Base-by-base conservation (phyloP, 2,329 filamentous ascomycete genomes). In the Didymella sp. region DNA sequence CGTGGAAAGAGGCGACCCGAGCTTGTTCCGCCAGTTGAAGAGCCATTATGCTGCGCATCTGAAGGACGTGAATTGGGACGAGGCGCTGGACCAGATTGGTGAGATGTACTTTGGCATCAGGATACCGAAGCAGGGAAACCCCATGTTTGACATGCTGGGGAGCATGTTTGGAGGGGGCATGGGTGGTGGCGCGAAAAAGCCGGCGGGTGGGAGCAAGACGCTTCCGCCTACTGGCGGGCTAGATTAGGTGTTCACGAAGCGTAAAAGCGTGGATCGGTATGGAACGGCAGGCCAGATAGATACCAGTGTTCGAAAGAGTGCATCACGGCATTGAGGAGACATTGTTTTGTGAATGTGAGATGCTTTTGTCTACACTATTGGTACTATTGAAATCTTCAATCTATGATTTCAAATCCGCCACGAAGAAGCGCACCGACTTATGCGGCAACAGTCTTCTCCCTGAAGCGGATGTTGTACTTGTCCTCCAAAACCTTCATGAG, bases 81-180 rank as follows among this genome's bases (percentile, higher is more conserved):
- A 83, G 58, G 84, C 91, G 22, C 80, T 99, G 59, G 89, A 92
- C 67, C 88, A 91, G 76, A 88, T 99, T 68, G 94, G 90, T 45
- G 94, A 99, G 80, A 93, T 96, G 86, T 99, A 98, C 81, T 99
- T 99, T 79, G 88, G 88, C 31, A 96, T 99, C 74, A 86, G 88
- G 79, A 89, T 92, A 72, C 94, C 93, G 43, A 85, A 89, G 70
- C 92, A 96, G 80, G 90, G 89, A 62, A 98, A 98, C 76, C 93
- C 93, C 3, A 81, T 99, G 76, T 87, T 98, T 78, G 95, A 99
- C 74, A 98, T 99, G 93, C 96, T 99, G 90, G 93, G 92, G 44
- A 93, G 87, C 61, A 86, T 99, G 82, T 90, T 99, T 71, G 93
- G 93, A 45, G 92, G 92, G 19, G 89, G 87, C 24, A 82, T 81